Evolutionary conservation across 306 rosid species (phyloP), one percentile per base, ranked within the genome.

Genomic region (Sicyos baderoa): DNA sequence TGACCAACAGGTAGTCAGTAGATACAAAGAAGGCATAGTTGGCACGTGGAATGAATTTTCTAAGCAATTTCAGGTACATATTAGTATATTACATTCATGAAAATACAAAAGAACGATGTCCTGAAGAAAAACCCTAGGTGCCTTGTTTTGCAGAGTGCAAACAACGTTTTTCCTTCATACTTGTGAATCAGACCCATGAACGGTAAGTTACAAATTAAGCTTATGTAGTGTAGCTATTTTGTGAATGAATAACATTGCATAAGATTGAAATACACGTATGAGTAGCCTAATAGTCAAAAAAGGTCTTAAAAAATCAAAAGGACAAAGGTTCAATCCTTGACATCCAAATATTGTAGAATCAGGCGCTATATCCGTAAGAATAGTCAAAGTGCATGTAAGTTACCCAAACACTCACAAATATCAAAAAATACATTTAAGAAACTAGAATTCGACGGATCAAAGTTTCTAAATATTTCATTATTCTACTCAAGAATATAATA

Each of bases 161-260:
- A n/a, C 7, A 60, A 60, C 15, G 15, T 35, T 32, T 58, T 60
- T 60, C 49, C 15, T 61, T 61, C 48, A 9, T 35, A 61, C 65
- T 61, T 61, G 9, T 58, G 64, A 27, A 61, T 61, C 49, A 61
- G 68, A 61, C 25, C 4, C 22, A n/a, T 35, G 21, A 12, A 54
- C 27, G 6, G 18, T 0, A 2, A 54, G 58, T 21, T 21, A 29
- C 21, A 11, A 55, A 11, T 10, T 10, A 12, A 22, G 5, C 35
- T 55, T 22, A 16, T 21, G 29, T 62, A 62, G n/a, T 21, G 29
- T 62, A 62, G n/a, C 14, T 62, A 37, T 9, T 17, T 62, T 17
- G 68, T 1, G n/a, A 11, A 63, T 40, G 68, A 63, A 18, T 37
- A 40, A 11, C 69, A 18, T 40, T 18, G 2, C 18, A 11, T 61